Evolutionary conservation across 805 yeast species (phyloP).

Genomic region (Wickerhamiella azymoides): DNA sequence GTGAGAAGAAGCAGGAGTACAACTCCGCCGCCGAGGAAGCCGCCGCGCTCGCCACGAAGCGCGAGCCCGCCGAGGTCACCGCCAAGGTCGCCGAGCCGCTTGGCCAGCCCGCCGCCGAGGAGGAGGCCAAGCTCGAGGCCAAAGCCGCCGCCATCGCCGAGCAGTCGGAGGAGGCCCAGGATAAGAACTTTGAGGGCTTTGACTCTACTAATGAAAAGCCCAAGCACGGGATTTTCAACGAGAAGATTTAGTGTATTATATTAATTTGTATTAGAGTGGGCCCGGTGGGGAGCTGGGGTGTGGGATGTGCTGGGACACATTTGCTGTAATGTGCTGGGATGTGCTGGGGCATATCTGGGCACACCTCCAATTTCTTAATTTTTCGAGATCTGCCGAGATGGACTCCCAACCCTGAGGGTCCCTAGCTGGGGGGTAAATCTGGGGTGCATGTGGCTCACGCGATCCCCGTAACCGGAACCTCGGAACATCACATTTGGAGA

Average conservation of each 20-base stretch:
- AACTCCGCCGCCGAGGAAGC: conserved; percentile 7
- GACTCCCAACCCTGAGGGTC: too few relatives aligned
- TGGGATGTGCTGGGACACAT: too few relatives aligned
- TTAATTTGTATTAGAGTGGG: background rate
- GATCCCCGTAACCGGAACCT: too few relatives aligned
- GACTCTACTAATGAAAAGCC: conserved; percentile 19
- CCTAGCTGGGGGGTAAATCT: too few relatives aligned
- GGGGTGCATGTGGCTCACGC: too few relatives aligned
- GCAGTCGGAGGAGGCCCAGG: conserved; percentile 1
- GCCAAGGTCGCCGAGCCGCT: conserved; percentile 6
- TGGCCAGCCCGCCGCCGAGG: conserved; percentile 3
- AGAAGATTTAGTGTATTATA: conserved; percentile 15
- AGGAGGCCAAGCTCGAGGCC: background rate
- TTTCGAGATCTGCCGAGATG: too few relatives aligned
- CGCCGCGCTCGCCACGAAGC: conserved; percentile 7
- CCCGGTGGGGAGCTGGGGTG: background rate
- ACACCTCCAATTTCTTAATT: too few relatives aligned
- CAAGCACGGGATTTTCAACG: conserved; percentile 18
- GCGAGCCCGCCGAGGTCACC: conserved; percentile 20
- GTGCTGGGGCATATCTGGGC: too few relatives aligned
- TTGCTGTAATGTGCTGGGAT: too few relatives aligned
- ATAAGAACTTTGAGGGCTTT: conserved; percentile 17
- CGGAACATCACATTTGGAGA: too few relatives aligned
- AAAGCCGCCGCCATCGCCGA: background rate
- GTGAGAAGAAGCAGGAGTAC: conserved; percentile 5